phyloP scores from a whole-genome alignment of 768 basidiomycete species.

The Russula dissimulans region DNA sequence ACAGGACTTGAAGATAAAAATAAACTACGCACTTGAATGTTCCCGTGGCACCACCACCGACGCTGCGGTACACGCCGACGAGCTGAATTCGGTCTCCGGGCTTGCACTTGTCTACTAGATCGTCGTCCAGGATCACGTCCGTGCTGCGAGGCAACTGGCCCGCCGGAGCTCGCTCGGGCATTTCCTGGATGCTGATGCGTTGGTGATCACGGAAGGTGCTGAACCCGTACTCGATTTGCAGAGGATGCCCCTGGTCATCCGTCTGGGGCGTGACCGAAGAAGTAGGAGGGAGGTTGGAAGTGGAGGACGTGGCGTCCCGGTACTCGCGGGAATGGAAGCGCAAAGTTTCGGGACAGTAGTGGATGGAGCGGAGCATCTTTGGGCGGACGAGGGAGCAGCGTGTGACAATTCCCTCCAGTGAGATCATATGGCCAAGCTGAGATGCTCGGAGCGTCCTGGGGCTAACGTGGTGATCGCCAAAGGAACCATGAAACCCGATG shows the following conservation, averaged over 20 bases:
- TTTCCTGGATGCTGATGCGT: constrained; percentile 96
- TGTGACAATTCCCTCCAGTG: constrained; percentile 95
- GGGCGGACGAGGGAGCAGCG: constrained; percentile 96
- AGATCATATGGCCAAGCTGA: constrained; percentile 94
- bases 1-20: neutral
- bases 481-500: constrained; percentile 89
- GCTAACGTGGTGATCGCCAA: constrained; percentile 96
- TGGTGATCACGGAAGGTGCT: constrained; percentile 95
- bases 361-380: constrained; percentile 95
- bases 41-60: constrained; percentile 83
- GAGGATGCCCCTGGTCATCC: constrained; percentile 78
- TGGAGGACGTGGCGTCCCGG: constrained; percentile 84
- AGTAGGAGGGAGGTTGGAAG: constrained; percentile 78
- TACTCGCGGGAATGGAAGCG: constrained; percentile 84
- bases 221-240: constrained; percentile 89
- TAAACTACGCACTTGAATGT: constrained; percentile 75
- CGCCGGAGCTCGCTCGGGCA: constrained; percentile 97
- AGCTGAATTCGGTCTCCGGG: constrained; percentile 96
- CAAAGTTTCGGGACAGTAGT: constrained; percentile 84
- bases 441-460: constrained; percentile 82
- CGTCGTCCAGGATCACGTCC: constrained; percentile 92
- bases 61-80: constrained; percentile 89
- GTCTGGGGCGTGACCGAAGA: constrained; percentile 82
- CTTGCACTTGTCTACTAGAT: constrained; percentile 94
- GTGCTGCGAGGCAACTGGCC: constrained; percentile 95